Evolutionary conservation across 768 basidiomycete genomes (phyloP).

Genomic region (Kwoniella dendrophila): DNA sequence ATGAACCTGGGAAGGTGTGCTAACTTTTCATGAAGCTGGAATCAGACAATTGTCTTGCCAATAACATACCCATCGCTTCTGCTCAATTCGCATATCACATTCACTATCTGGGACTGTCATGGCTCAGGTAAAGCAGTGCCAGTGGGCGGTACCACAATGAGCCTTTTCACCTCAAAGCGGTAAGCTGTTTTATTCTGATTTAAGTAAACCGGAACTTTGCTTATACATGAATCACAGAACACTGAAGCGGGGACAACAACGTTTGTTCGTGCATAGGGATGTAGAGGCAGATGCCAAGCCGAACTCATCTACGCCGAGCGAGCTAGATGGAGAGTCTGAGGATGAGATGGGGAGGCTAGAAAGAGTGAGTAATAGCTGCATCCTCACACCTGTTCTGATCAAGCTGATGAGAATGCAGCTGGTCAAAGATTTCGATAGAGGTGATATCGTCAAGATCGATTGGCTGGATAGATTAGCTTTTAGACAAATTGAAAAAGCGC

Average conservation of each 20-base stretch:
- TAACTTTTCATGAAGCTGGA: slow-evolving; percentile 68
- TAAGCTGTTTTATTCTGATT: slow-evolving; percentile 54
- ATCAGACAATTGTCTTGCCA: slow-evolving; percentile 89
- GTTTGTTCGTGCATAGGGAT: slow-evolving; percentile 79
- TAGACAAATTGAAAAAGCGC: slow-evolving; percentile 91
- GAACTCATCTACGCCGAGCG: slow-evolving; percentile 84
- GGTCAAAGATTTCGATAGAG: slow-evolving; percentile 94
- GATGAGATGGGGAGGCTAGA: slow-evolving; percentile 97
- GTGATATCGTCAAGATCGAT: slow-evolving; percentile 88
- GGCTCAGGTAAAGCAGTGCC: slow-evolving; percentile 76
- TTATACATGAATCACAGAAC: slow-evolving; percentile 62
- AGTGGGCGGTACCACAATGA: slow-evolving; percentile 88
- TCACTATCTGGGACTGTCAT: slow-evolving; percentile 95
- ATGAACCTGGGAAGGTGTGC: not conserved
- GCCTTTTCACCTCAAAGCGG: slow-evolving; percentile 92
- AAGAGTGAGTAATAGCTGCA: slow-evolving; percentile 66
- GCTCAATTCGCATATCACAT: slow-evolving; percentile 79
- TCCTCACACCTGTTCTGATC: not conserved
- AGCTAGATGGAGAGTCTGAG: slow-evolving; percentile 63
- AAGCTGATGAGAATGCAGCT: slow-evolving; percentile 31
- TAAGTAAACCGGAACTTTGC: not conserved
- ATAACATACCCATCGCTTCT: slow-evolving; percentile 94
- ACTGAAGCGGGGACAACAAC: slow-evolving; percentile 84
- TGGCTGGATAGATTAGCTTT: slow-evolving; percentile 95
- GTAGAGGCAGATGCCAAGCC: slow-evolving; percentile 81